A percentile compares a stretch with the other conserved stretches of the same genome.
phyloP scores from a whole-genome alignment of 257 asterid species.

The Fraxinus cuspidata region DNA sequence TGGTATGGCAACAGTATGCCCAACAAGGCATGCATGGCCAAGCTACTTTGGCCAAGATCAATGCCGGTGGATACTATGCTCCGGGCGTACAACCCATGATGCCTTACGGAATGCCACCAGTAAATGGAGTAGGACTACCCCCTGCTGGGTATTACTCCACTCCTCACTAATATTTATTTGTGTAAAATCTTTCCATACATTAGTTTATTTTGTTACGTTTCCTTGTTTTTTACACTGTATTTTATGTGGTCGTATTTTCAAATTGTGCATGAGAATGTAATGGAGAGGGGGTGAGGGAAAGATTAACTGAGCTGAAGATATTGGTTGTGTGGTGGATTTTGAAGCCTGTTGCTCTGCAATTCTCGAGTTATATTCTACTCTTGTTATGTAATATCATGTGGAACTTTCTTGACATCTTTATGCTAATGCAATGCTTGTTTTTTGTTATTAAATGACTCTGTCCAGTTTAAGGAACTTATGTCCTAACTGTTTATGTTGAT shows the following conservation, averaged over 20 bases:
- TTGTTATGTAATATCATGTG: slow-evolving; percentile 37
- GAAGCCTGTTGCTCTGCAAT: slow-evolving; percentile 37
- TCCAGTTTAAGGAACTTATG: background rate
- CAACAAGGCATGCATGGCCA: slow-evolving; percentile 82
- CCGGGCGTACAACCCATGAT: slow-evolving; percentile 51
- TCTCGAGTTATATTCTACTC: slow-evolving; percentile 25
- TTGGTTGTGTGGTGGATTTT: slow-evolving; percentile 34
- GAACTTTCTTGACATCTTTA: slow-evolving; percentile 24
- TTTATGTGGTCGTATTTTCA: slow-evolving; percentile 40
- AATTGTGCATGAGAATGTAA: slow-evolving; percentile 39
- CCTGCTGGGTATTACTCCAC: slow-evolving; percentile 58
- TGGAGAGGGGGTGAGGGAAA: slow-evolving; percentile 30
- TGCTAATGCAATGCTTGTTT: slow-evolving; percentile 24
- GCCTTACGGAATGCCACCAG: slow-evolving; percentile 77
- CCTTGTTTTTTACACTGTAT: slow-evolving; percentile 32
- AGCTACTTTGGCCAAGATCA: slow-evolving; percentile 65
- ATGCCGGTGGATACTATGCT: slow-evolving; percentile 58
- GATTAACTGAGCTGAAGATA: slow-evolving; percentile 38
- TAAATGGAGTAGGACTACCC: slow-evolving; percentile 54
- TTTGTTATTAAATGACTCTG: slow-evolving; percentile 8
- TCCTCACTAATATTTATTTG: slow-evolving; percentile 45
- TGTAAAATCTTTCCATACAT: slow-evolving; percentile 28
- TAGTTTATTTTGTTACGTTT: slow-evolving; percentile 29
- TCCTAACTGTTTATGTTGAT: background rate
- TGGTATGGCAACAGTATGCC: slow-evolving; percentile 78